Conservation (phyloP, 768 basidiomycete species). For the Tricholoma bakamatsutake region DNA sequence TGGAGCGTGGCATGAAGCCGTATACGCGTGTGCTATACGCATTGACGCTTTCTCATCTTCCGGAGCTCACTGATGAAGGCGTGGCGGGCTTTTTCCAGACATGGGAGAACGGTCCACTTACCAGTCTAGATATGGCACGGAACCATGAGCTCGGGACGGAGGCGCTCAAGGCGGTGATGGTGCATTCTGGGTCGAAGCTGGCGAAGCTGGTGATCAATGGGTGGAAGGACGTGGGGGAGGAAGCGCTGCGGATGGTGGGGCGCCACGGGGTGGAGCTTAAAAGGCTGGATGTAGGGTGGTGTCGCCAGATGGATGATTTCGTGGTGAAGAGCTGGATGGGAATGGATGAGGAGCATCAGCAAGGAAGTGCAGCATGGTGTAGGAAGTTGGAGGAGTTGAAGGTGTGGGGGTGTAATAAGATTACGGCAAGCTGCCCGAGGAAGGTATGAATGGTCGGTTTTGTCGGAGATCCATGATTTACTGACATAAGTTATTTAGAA, state of each 20-base stretch:
- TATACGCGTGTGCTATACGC: slow-evolving; percentile 41
- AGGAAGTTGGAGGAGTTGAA: slow-evolving; percentile 38
- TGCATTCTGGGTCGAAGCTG: slow-evolving; percentile 59
- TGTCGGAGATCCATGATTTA: neutral
- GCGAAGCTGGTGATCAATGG: slow-evolving; percentile 68
- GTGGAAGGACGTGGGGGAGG: slow-evolving; percentile 56
- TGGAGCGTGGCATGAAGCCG: slow-evolving; percentile 53
- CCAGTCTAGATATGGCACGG: slow-evolving; percentile 53
- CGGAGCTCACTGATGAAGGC: slow-evolving; percentile 64
- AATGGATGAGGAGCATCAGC: slow-evolving; percentile 16
- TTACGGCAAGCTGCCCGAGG: slow-evolving; percentile 33
- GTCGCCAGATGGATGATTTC: slow-evolving; percentile 78
- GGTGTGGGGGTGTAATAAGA: slow-evolving; percentile 50
- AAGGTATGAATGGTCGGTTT: slow-evolving; percentile 27
- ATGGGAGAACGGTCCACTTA: slow-evolving; percentile 52
- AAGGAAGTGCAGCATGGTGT: slow-evolving; percentile 23
- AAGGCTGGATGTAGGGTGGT: slow-evolving; percentile 80
- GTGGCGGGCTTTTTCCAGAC: slow-evolving; percentile 61
- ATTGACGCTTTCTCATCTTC: slow-evolving; percentile 50
- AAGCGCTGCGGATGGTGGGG: slow-evolving; percentile 31
- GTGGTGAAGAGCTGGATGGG: slow-evolving; percentile 64
- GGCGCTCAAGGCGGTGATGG: slow-evolving; percentile 58
- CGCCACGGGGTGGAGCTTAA: slow-evolving; percentile 35
- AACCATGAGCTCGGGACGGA: slow-evolving; percentile 46
- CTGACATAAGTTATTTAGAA: slow-evolving; percentile 13